Percentiles rank a stretch among this genome's conserved stretches.
Conservation (phyloP, 163 green algal species). For the Chlamydomonas reinhardtii region DNA sequence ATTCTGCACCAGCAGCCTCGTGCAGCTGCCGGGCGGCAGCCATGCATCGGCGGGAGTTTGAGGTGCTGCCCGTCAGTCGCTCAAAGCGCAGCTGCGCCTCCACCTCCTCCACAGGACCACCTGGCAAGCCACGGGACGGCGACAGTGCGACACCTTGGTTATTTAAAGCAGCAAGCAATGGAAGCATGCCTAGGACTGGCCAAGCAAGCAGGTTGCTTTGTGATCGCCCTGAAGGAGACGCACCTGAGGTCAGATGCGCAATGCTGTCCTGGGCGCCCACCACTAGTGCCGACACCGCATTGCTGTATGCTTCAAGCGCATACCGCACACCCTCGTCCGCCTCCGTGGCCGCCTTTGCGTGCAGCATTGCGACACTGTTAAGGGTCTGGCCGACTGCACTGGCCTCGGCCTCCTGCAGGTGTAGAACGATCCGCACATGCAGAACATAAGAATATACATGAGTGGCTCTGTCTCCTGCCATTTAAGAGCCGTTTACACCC, state of each 20-base stretch:
- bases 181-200: no score
- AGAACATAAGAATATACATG: no score
- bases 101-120: neutral
- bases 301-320: conserved; percentile 11
- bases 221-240: no score
- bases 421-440: neutral
- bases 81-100: conserved; percentile 3
- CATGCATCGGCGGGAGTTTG: neutral
- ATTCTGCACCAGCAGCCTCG: neutral
- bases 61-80: neutral
- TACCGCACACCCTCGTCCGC: conserved; percentile 2
- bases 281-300: neutral
- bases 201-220: no score
- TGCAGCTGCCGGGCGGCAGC: neutral
- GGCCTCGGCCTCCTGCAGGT: conserved; percentile 10
- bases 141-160: no score
- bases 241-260: no score
- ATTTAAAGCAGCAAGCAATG: no score
- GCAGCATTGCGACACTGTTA: neutral
- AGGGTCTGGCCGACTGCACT: neutral
- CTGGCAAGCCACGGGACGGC: no score
- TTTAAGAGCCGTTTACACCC: no score
- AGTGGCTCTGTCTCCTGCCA: no score
- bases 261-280: neutral
- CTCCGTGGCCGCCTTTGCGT: neutral